These are phyloP conservation scores for Tolypocladium album DNA, from an alignment of 2,329 filamentous ascomycete genomes.

Conservation along the genomic window DNA sequence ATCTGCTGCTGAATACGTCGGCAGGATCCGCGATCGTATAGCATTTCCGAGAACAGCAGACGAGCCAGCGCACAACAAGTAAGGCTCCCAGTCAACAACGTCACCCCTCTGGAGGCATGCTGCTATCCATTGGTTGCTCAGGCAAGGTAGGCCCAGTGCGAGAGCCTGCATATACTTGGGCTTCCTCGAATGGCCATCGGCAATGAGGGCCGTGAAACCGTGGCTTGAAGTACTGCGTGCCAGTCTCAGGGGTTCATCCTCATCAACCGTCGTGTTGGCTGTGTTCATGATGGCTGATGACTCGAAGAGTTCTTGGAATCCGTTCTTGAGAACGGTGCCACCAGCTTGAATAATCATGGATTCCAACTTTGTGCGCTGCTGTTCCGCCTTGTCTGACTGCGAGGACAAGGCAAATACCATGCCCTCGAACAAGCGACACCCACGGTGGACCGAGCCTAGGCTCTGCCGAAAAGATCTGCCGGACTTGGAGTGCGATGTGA, in stretches of 20 bases:
- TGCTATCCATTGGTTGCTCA: conserved; percentile 72
- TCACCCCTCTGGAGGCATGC: conserved; percentile 53
- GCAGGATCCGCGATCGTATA: conserved; percentile 61
- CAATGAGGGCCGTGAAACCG: conserved; percentile 77
- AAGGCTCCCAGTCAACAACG: conserved; percentile 66
- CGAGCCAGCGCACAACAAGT: conserved; percentile 76
- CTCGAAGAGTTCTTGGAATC: conserved; percentile 75
- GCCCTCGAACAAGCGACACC: conserved; percentile 49
- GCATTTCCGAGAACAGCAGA: conserved; percentile 68
- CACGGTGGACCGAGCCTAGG: conserved; percentile 13
- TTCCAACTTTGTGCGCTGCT: conserved; percentile 37
- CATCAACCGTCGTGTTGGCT: conserved; percentile 16
- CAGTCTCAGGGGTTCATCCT: conserved; percentile 36
- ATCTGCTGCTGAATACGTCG: conserved; percentile 44
- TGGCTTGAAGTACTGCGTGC: conserved; percentile 38
- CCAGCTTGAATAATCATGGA: conserved; percentile 59
- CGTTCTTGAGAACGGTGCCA: conserved; percentile 58
- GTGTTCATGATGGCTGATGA: conserved; percentile 22
- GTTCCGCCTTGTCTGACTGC: conserved; percentile 28
- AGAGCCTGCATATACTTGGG: conserved; percentile 93
- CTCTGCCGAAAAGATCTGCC: conserved; percentile 16
- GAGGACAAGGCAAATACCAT: conserved; percentile 89
- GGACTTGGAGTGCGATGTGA: conserved; percentile 17
- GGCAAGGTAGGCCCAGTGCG: conserved; percentile 76
- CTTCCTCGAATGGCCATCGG: conserved; percentile 75